phyloP scores from a whole-genome alignment of 129 eudicot genomes.

The Arctium lappa region DNA sequence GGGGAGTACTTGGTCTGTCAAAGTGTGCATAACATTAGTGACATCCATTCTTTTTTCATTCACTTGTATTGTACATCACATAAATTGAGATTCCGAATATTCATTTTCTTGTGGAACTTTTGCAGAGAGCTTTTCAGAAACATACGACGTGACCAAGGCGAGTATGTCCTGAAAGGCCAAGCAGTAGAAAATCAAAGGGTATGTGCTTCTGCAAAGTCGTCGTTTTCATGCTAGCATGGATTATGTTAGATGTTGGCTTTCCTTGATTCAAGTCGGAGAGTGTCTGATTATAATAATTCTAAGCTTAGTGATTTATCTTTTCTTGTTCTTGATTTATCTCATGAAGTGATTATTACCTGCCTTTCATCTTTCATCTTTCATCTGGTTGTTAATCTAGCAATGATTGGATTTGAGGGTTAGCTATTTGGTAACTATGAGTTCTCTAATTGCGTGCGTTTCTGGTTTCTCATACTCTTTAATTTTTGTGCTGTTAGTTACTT shows the following conservation, averaged over 20 bases:
- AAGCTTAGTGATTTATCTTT: background rate
- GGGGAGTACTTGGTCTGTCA: background rate
- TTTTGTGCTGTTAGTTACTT: conserved; percentile 1
- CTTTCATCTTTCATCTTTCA: background rate
- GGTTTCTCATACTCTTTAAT: background rate
- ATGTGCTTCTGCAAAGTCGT: no score
- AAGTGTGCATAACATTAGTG: background rate
- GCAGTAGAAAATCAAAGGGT: conserved; percentile 72
- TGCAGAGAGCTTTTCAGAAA: conserved; percentile 62
- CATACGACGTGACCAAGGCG: conserved; percentile 63
- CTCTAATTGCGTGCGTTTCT: no score
- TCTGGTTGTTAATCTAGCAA: background rate
- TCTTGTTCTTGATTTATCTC: background rate
- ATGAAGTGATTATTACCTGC: background rate
- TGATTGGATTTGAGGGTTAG: background rate
- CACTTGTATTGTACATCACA: background rate
- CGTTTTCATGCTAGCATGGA: no score
- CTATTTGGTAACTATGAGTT: background rate
- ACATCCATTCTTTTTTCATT: background rate
- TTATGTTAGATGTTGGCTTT: no score
- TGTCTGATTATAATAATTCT: no score
- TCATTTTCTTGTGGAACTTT: background rate
- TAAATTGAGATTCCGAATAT: background rate
- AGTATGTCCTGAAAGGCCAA: conserved; percentile 80
- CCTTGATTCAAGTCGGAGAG: no score